Base-by-base conservation (phyloP, 1,139 yeast genomes). In the Saccharomyces pastorianus region DNA sequence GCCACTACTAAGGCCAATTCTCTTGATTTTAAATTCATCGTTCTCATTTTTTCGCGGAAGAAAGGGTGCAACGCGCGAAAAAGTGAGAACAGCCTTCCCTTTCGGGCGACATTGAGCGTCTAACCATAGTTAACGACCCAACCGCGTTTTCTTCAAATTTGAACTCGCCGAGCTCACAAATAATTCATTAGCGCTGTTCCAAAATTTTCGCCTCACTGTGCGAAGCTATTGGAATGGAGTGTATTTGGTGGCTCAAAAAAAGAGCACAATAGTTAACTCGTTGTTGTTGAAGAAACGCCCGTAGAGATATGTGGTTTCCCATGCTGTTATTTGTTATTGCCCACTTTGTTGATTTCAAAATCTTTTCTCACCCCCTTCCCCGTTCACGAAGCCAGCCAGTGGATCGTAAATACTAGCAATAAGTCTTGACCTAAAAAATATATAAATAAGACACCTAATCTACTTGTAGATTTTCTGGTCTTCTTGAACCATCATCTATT, bases 51-150 rank as follows among this genome's bases (percentile, higher is more conserved):
- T 56, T 51, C 55, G 51, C 53, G 38, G 6, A 23, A 23, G 25
- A 23, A 23, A 23, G 25, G 25, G 25, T 23, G 25, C 25, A 23
- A 82, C 80, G 81, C 64, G 81, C 54, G 55, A 53, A 54, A 75
- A 81, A 79, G 80, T 62, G 80, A 53, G 52, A 53, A 50, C 46
- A 42, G 47, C 32, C 74, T 82, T 79, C 71, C 83, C 76, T 59
- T 75, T 82, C 72, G 78, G 80, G 77, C 49, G 76, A 76, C 47
- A 50, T 46, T 50, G 52, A 76, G 32, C 78, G 76, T 72, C 77
- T 78, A 74, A 71, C 80, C 72, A 78, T 82, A 79, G 76, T 79
- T 58, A 77, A 77, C 71, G 77, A 79, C 71, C 75, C 79, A 73
- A 78, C 73, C 69, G 73, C 74, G 72, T 80, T 78, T 70, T 74